phyloP scores from a whole-genome alignment of 176 grass and related monocot genomes.

The Carex myosuroides region DNA sequence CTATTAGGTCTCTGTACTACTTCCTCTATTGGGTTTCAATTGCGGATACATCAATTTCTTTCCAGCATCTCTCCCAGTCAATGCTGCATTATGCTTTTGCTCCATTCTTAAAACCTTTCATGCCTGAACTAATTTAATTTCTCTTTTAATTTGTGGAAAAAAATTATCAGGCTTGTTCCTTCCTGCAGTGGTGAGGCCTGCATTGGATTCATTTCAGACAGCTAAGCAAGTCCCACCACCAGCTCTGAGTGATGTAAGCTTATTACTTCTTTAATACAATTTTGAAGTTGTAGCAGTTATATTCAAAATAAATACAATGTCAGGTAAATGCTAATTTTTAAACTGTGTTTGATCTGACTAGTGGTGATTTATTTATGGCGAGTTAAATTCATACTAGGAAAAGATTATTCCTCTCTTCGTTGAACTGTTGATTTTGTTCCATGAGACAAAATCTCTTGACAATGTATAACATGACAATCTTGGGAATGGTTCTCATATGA shows the following conservation, averaged over 20 bases:
- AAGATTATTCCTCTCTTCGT: not conserved
- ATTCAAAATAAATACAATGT: not conserved
- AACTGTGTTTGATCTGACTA: not conserved
- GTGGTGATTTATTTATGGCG: not conserved
- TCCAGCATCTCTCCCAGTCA: not conserved
- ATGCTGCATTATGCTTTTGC: not conserved
- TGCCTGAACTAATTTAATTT: slow-evolving; percentile 18
- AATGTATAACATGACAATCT: not conserved
- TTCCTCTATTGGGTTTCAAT: not conserved
- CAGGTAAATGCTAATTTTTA: not conserved
- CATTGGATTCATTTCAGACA: slow-evolving; percentile 75
- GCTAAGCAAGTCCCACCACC: slow-evolving; percentile 62
- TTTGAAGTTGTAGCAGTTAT: not conserved
- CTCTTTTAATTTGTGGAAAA: slow-evolving; percentile 21
- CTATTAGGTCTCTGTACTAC: not conserved
- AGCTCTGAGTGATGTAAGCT: slow-evolving; percentile 67
- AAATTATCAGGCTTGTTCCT: slow-evolving; percentile 69
- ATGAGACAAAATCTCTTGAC: not conserved
- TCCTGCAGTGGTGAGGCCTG: slow-evolving; percentile 86
- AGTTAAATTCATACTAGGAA: not conserved
- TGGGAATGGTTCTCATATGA: not conserved
- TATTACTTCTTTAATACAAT: not conserved
- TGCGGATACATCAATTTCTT: not conserved
- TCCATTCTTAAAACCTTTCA: not conserved
- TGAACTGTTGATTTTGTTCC: not conserved